Percentiles rank a stretch among this genome's conserved stretches.
Evolutionary conservation across 2,329 filamentous ascomycete genomes (phyloP).

Genomic region (Penicillium griseofulvum): DNA sequence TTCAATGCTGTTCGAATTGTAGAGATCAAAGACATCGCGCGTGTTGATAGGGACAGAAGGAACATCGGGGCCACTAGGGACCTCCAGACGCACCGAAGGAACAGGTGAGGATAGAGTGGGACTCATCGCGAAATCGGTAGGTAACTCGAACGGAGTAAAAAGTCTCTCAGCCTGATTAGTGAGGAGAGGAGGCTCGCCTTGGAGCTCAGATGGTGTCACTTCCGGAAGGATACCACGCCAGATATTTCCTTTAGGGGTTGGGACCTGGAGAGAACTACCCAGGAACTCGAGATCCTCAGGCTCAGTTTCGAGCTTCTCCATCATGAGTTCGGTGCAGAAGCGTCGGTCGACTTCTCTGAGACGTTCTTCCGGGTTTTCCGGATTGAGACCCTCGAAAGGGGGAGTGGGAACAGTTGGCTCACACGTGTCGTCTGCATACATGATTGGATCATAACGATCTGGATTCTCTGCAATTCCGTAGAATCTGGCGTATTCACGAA

Average conservation of each 20-base stretch:
- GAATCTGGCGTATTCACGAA: neutral
- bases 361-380: neutral
- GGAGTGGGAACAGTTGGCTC: neutral
- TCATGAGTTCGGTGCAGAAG: neutral
- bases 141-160: neutral
- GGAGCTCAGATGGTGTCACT: neutral
- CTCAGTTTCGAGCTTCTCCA: neutral
- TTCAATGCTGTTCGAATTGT: neutral
- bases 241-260: neutral
- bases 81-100: neutral
- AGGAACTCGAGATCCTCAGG: neutral
- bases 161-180: neutral
- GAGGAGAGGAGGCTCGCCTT: neutral
- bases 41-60: neutral
- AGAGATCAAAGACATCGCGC: neutral
- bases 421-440: neutral
- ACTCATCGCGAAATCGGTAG: neutral
- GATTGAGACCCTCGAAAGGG: neutral
- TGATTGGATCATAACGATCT: neutral
- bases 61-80: conserved; percentile 1
- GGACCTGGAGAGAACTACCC: neutral
- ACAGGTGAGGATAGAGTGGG: neutral
- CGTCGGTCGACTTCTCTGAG: neutral
- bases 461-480: neutral
- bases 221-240: conserved; percentile 3